Evolutionary conservation across 2,329 filamentous ascomycete species (phyloP), one percentile per base, ranked within the genome.

Genomic region (Phialophora tarda): DNA sequence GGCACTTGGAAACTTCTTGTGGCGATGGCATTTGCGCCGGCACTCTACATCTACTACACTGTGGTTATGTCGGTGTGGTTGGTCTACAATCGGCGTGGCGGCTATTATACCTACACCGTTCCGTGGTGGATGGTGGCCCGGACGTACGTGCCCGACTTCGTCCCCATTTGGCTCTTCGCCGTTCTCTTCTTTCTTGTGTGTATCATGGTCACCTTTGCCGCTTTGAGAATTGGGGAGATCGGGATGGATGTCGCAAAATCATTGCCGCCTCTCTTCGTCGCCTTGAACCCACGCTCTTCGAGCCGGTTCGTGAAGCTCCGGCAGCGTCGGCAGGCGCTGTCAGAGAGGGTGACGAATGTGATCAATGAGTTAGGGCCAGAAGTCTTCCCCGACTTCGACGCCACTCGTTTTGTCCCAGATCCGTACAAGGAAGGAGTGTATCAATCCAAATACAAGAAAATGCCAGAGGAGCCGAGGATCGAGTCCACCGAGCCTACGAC

Each of bases 241-340:
- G 95, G 94, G 60, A 97, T 99, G 93, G 95, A 99, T 76, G 97
- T 99, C 63, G 83, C 95, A 81, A 99, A 98, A 80, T 98, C 94
- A 0, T 85, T 99, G 17, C 88, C 92, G 10, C 95, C 95, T 5
- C 86, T 99, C 10, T 83, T 96, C 54, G 84, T 97, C 38, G 95
- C 91, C 71, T 85, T 98, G 74, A 90, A 91, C 73, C 95, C 95
- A 1, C 88, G 88, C 4, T 94, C 91, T 1, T 90, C 88, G 77
- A 96, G 93, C 80, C 92, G 90, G 65, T 87, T 99, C 57, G 86
- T 91, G 69, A 90, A 89, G 73, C 85, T 99, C 59, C 88, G 92
- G 65, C 81, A 86, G 71, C 84, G 87, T 68, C 88, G 95, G 61
- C 89, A 86, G 28, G 85, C 90, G 69, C 85, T 99, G 55, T 91